phyloP scores from a whole-genome alignment of 768 basidiomycete species.

The Phaeotremella fagi region DNA sequence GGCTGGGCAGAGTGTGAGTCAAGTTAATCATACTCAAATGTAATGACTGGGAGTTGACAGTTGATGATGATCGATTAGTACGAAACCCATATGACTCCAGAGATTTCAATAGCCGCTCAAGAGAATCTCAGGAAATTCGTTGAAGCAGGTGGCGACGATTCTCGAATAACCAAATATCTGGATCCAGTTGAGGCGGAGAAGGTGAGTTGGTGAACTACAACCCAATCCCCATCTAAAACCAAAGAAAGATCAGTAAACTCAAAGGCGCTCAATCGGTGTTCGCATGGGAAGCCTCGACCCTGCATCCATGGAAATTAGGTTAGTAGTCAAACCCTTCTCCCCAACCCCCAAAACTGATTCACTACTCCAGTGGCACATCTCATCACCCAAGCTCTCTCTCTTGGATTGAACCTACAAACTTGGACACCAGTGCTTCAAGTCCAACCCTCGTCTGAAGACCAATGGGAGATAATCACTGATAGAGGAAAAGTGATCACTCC shows the following conservation, averaged over 20 bases:
- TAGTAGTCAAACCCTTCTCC: too few relatives aligned
- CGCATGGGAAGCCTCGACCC: conserved; percentile 2
- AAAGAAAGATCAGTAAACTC: too few relatives aligned
- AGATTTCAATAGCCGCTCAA: conserved; percentile 18
- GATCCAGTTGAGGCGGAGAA: conserved; percentile 36
- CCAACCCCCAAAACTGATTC: too few relatives aligned
- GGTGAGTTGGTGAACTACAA: conserved; percentile 14
- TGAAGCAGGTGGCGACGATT: conserved; percentile 44
- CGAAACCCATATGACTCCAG: conserved; percentile 35
- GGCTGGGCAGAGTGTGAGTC: conserved; percentile 31
- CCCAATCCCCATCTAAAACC: too few relatives aligned
- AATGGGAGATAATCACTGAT: too few relatives aligned
- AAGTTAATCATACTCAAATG: too few relatives aligned
- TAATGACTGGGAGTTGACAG: neutral
- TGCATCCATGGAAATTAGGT: conserved; percentile 10
- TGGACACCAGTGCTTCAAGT: too few relatives aligned
- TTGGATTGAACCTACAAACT: too few relatives aligned
- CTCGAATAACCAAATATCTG: conserved; percentile 34
- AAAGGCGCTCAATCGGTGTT: conserved; percentile 9
- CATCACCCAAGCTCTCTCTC: too few relatives aligned
- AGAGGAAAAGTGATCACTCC: too few relatives aligned
- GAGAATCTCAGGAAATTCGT: conserved; percentile 32
- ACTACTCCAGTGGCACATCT: too few relatives aligned
- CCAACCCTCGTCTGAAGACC: too few relatives aligned
- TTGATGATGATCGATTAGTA: conserved; percentile 10